phyloP scores from a whole-genome alignment of 352 stramenopile genomes.

The Phytophthora pluvialis region DNA sequence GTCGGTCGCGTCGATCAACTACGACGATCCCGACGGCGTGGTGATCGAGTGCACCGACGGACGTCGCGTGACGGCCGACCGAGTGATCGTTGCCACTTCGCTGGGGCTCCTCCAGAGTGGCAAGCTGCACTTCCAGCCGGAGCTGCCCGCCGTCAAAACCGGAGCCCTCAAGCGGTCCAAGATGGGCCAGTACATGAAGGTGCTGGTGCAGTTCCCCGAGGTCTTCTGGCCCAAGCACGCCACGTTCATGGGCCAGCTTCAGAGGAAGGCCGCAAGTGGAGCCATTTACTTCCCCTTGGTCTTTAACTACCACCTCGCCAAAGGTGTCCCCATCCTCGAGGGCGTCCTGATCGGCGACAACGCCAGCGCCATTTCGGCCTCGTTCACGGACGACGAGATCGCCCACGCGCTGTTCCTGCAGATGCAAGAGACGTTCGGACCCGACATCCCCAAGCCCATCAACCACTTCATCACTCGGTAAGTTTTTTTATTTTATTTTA shows the following conservation, averaged over 20 bases:
- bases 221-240: slow-evolving; percentile 69
- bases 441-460: slow-evolving; percentile 42
- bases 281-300: slow-evolving; percentile 59
- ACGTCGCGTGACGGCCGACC: slow-evolving; percentile 38
- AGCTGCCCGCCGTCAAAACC: slow-evolving; percentile 53
- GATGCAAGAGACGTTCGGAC: slow-evolving; percentile 57
- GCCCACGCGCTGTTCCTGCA: slow-evolving; percentile 52
- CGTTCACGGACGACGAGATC: slow-evolving; percentile 57
- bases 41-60: slow-evolving; percentile 45
- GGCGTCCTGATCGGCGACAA: slow-evolving; percentile 60
- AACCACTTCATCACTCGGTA: slow-evolving; percentile 66
- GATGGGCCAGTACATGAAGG: slow-evolving; percentile 77
- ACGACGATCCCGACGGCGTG: slow-evolving; percentile 35
- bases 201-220: slow-evolving; percentile 71
- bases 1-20: slow-evolving; percentile 39
- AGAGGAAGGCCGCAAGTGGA: slow-evolving; percentile 16
- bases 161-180: slow-evolving; percentile 54
- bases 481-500: slow-evolving; percentile 31
- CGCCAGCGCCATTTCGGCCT: slow-evolving; percentile 50
- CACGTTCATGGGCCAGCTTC: slow-evolving; percentile 54
- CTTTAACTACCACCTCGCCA: slow-evolving; percentile 67
- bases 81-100: slow-evolving; percentile 63
- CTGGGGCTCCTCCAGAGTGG: slow-evolving; percentile 58
- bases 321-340: slow-evolving; percentile 61
- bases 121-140: slow-evolving; percentile 57